Conservation (phyloP, 768 basidiomycete genomes). For the Pisolithus marmoratus region DNA sequence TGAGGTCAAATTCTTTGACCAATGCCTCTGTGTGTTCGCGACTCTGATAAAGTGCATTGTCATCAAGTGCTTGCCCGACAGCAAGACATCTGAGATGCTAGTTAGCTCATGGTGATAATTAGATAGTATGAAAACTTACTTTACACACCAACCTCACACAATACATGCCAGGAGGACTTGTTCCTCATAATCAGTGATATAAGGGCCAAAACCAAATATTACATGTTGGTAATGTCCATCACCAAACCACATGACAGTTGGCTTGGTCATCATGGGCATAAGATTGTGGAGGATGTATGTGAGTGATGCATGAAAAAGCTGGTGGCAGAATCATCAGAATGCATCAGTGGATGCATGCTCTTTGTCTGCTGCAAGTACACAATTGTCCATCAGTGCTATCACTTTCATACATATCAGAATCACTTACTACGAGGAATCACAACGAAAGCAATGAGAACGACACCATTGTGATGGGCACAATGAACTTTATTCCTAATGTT, state of each 20-base stretch:
- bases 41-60: not conserved
- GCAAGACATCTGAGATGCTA: not conserved
- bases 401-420: not conserved
- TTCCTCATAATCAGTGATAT: constrained; percentile 36
- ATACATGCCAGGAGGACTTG: constrained; percentile 28
- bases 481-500: constrained; percentile 12
- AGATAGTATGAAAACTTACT: not conserved
- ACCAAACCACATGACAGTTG: constrained; percentile 17
- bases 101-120: not conserved
- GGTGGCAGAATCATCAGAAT: constrained; percentile 23
- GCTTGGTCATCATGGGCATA: constrained; percentile 20
- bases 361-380: constrained; percentile 2
- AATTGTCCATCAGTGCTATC: not conserved
- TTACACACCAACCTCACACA: constrained; percentile 30
- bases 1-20: not conserved
- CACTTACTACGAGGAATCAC: constrained; percentile 28
- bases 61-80: not conserved
- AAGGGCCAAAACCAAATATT: constrained; percentile 30
- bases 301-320: constrained; percentile 26
- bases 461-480: constrained; percentile 2
- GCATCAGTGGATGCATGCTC: constrained; percentile 6
- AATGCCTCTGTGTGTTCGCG: not conserved
- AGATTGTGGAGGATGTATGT: constrained; percentile 19
- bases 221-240: constrained; percentile 26
- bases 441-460: constrained; percentile 17